A percentile compares a stretch with the other conserved stretches of the same genome.
These are phyloP conservation scores for Chaetoceros muelleri DNA, from an alignment of 108 stramenopile species.

Conservation along the genomic window DNA sequence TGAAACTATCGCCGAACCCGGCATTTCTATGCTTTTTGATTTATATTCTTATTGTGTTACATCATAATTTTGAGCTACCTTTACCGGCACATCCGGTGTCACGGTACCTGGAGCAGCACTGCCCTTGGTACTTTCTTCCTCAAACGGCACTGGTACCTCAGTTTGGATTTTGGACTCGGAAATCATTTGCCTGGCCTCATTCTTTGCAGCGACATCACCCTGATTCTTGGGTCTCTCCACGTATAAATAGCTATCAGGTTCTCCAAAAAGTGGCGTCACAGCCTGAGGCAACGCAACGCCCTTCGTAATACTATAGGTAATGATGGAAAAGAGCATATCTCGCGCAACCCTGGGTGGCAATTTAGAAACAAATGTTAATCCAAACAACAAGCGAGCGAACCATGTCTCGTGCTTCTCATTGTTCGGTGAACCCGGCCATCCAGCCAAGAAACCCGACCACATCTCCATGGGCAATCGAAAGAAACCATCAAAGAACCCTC, in stretches of 20 bases:
- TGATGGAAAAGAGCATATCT: conserved; percentile 52
- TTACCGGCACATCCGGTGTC: too few species aligned
- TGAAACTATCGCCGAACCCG: too few species aligned
- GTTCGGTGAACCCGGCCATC: conserved; percentile 88
- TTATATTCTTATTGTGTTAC: too few species aligned
- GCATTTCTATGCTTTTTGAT: too few species aligned
- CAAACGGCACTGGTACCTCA: conserved; percentile 47
- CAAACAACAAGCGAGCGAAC: conserved; percentile 74
- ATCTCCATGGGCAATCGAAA: conserved; percentile 73
- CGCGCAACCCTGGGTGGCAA: conserved; percentile 56
- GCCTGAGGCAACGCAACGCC: conserved; percentile 56
- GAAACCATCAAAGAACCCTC: conserved; percentile 96
- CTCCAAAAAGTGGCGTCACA: conserved; percentile 71
- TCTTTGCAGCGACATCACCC: conserved; percentile 54
- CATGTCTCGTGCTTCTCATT: conserved; percentile 88
- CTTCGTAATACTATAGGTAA: conserved; percentile 38
- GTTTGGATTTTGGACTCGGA: conserved; percentile 36
- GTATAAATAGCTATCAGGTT: conserved; percentile 58
- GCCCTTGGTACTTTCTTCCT: too few species aligned
- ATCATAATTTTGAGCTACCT: too few species aligned
- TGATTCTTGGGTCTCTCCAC: conserved; percentile 8
- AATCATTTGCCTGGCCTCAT: conserved; percentile 64
- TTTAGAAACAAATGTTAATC: conserved; percentile 69
- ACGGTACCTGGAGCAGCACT: too few species aligned
- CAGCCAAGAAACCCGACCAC: conserved; percentile 95